phyloP scores from a whole-genome alignment of 805 yeast genomes.

The Komagataella mondaviorum region DNA sequence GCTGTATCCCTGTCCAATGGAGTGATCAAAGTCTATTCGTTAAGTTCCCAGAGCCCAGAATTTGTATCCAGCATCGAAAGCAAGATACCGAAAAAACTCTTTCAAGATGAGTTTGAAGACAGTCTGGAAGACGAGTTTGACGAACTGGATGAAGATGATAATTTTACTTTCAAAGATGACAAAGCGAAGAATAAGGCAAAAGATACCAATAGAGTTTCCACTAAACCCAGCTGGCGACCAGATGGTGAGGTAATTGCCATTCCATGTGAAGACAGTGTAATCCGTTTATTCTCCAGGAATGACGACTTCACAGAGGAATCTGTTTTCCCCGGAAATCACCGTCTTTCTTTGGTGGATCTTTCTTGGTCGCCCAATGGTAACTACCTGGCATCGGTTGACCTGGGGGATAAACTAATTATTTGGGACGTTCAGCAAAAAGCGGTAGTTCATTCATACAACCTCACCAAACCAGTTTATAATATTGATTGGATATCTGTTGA shows the following conservation, averaged over 20 bases:
- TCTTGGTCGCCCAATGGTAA: constrained; percentile 51
- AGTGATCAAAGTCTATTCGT: constrained; percentile 37
- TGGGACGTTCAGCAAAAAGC: constrained; percentile 34
- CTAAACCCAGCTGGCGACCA: constrained; percentile 58
- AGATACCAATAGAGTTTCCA: constrained; percentile 20
- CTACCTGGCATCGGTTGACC: constrained; percentile 43
- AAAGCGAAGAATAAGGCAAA: constrained; percentile 9
- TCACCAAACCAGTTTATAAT: constrained; percentile 3
- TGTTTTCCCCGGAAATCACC: constrained; percentile 6
- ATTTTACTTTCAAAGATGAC: neutral
- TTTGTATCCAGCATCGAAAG: constrained; percentile 29
- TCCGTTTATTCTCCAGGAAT: constrained; percentile 8
- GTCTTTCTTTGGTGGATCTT: constrained; percentile 30
- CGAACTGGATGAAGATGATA: constrained; percentile 6
- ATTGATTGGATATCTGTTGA: constrained; percentile 19
- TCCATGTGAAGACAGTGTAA: constrained; percentile 28
- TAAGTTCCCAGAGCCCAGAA: constrained; percentile 41
- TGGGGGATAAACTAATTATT: constrained; percentile 35
- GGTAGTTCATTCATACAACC: neutral
- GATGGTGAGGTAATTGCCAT: constrained; percentile 57
- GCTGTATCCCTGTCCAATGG: constrained; percentile 52
- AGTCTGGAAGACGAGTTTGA: constrained; percentile 14
- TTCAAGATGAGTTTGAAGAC: constrained; percentile 15
- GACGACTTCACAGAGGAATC: constrained; percentile 1
- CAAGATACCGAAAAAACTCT: constrained; percentile 22